Base-by-base conservation (phyloP, 2,329 filamentous ascomycete genomes). In the Intubia oerlemansii region DNA sequence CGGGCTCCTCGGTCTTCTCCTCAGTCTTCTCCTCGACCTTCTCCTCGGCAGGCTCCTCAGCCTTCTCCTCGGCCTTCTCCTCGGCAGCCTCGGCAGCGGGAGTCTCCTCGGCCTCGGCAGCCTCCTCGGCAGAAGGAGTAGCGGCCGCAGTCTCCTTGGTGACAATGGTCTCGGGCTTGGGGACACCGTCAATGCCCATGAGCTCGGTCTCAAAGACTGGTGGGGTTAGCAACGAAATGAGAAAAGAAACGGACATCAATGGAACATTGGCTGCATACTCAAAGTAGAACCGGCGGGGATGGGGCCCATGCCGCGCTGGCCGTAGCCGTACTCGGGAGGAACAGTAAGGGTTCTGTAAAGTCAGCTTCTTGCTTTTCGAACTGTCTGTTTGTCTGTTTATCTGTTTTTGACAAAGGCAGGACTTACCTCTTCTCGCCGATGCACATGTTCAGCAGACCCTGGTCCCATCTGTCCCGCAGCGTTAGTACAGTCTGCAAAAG, bases 371-470 rank as follows among this genome's bases (percentile, higher is more conserved):
- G n/a, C n/a, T n/a, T n/a, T n/a, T n/a, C n/a, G n/a, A n/a, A n/a
- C n/a, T n/a, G n/a, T n/a, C n/a, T n/a, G n/a, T n/a, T n/a, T n/a
- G n/a, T n/a, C n/a, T n/a, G n/a, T n/a, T n/a, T n/a, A n/a, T n/a
- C n/a, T n/a, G n/a, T n/a, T n/a, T n/a, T n/a, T n/a, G n/a, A n/a
- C n/a, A n/a, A n/a, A n/a, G n/a, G n/a, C n/a, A 9, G 11, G 7
- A 17, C 25, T 52, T 42, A 58, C 61, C 64, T 67, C 61, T 84
- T 85, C 61, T 95, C 85, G 36, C 88, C 85, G 41, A 90, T 76
- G 53, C 88, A 95, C 84, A 95, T 93, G 45, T 79, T 79, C 30
- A 88, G 42, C 22, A 95, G 63, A 28, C 85, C 85, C 47, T 90
- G 53, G 43, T 95, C 85, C 85, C 84, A 93, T 45, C 73, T 79